These are phyloP conservation scores for Entophlyctis helioformis DNA, from an alignment of 192 early-diverging fungal genomes.

Conservation along the genomic window DNA sequence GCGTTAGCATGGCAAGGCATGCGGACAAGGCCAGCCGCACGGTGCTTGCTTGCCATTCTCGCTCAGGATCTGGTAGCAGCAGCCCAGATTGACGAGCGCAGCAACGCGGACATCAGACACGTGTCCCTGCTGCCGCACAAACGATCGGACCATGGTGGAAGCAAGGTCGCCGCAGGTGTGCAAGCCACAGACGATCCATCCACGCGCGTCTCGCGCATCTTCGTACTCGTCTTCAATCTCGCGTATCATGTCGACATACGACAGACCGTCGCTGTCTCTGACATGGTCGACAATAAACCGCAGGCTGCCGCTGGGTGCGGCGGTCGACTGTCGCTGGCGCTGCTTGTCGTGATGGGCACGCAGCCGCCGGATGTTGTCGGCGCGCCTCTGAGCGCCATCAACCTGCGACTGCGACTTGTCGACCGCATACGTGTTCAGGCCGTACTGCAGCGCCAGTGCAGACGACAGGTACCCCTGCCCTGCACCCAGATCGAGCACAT, in stretches of 20 bases:
- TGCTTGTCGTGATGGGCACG: neutral
- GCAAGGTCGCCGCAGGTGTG: conserved; percentile 68
- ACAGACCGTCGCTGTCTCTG: too few relatives aligned
- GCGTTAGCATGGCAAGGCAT: neutral
- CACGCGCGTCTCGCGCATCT: too few relatives aligned
- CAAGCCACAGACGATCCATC: conserved; percentile 56
- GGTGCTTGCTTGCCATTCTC: conserved; percentile 13
- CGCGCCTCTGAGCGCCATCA: conserved; percentile 39
- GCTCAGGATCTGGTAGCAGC: conserved; percentile 65
- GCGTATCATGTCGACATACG: too few relatives aligned
- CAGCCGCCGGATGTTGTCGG: conserved; percentile 28
- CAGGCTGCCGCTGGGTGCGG: too few relatives aligned
- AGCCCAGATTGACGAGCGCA: conserved; percentile 51
- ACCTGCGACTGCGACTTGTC: conserved; percentile 43
- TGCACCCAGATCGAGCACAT: conserved; percentile 53
- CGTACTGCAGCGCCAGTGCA: conserved; percentile 41
- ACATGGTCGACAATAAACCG: too few relatives aligned
- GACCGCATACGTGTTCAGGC: conserved; percentile 38
- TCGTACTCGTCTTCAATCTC: too few relatives aligned
- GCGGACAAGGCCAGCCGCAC: neutral
- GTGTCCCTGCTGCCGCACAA: neutral
- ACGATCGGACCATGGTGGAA: conserved; percentile 47
- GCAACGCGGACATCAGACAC: conserved; percentile 20
- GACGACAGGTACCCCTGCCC: conserved; percentile 55
- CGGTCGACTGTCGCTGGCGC: too few relatives aligned